phyloP scores from a whole-genome alignment of 805 yeast genomes.

The Isabelozyma heimii region DNA sequence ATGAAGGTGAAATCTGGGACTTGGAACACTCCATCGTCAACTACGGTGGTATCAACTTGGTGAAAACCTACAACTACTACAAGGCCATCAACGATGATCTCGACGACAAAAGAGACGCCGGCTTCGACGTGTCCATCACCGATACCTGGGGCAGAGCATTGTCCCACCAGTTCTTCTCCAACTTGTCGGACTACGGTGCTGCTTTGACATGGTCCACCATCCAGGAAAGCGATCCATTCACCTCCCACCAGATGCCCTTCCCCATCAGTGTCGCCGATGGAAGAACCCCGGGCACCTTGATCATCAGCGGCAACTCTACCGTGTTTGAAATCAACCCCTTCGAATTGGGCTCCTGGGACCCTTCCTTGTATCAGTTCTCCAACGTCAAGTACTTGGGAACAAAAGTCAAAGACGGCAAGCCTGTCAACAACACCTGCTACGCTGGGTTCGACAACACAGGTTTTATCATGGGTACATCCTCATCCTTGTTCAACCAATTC shows the following conservation, averaged over 20 bases:
- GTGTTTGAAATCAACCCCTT: constrained; percentile 37
- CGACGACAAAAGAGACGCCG: constrained; percentile 32
- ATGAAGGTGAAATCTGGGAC: constrained; percentile 32
- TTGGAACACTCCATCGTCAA: constrained; percentile 67
- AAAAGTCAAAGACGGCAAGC: constrained; percentile 55
- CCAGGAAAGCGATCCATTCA: constrained; percentile 21
- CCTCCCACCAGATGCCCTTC: constrained; percentile 34
- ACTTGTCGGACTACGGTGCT: constrained; percentile 21
- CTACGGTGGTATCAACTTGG: constrained; percentile 56
- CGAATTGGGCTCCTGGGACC: constrained; percentile 85
- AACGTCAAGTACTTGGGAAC: constrained; percentile 73
- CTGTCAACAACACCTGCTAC: constrained; percentile 48
- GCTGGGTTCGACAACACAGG: constrained; percentile 81
- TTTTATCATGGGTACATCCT: constrained; percentile 78
- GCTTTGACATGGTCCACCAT: constrained; percentile 29
- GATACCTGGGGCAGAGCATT: constrained; percentile 45
- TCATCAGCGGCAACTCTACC: constrained; percentile 34
- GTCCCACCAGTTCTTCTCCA: constrained; percentile 36
- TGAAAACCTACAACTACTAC: constrained; percentile 59
- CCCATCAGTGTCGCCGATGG: constrained; percentile 39
- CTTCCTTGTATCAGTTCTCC: constrained; percentile 61
- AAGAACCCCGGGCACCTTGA: constrained; percentile 30
- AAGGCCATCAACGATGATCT: constrained; percentile 25
- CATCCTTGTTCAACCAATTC: constrained; percentile 72
- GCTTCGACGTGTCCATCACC: constrained; percentile 35